Evolutionary conservation across 805 yeast genomes (phyloP).

Genomic region (Schizosaccharomyces cryophilus): DNA sequence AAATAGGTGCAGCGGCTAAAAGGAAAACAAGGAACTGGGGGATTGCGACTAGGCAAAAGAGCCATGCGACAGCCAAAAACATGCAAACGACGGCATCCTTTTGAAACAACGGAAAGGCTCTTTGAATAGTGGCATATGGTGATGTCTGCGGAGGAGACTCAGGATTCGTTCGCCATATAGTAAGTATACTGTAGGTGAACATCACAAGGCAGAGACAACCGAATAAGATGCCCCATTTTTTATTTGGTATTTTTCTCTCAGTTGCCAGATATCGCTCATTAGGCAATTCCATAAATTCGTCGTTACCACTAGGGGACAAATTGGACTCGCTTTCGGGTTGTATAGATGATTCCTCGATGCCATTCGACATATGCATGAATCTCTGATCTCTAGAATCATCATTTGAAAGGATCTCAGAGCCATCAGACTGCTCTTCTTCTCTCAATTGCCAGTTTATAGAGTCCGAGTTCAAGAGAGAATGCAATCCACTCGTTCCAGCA

Average conservation of each 20-base stretch:
- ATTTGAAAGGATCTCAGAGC: not conserved
- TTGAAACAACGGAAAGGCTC: not conserved
- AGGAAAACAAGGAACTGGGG: conserved; percentile 12
- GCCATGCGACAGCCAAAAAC: not conserved
- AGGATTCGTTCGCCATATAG: not conserved
- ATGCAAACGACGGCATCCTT: not conserved
- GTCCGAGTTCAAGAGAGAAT: not conserved
- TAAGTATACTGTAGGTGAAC: not conserved
- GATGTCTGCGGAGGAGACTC: not conserved
- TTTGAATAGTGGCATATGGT: not conserved
- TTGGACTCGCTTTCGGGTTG: not conserved
- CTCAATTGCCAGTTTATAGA: not conserved
- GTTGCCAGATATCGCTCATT: not conserved
- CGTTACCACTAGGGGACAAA: not conserved
- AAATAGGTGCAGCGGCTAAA: conserved; percentile 11
- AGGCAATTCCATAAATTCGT: not conserved
- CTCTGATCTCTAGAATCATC: not conserved
- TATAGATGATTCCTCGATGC: not conserved
- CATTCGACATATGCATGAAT: not conserved
- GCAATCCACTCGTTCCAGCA: not conserved
- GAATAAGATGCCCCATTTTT: not conserved
- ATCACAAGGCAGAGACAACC: not conserved
- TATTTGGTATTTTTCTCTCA: not conserved
- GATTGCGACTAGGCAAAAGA: not conserved
- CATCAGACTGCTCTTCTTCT: not conserved